Percentiles rank a stretch among this genome's conserved stretches.
phyloP scores from a whole-genome alignment of 2,329 filamentous ascomycete genomes.

The Lasiodiplodia theobromae region DNA sequence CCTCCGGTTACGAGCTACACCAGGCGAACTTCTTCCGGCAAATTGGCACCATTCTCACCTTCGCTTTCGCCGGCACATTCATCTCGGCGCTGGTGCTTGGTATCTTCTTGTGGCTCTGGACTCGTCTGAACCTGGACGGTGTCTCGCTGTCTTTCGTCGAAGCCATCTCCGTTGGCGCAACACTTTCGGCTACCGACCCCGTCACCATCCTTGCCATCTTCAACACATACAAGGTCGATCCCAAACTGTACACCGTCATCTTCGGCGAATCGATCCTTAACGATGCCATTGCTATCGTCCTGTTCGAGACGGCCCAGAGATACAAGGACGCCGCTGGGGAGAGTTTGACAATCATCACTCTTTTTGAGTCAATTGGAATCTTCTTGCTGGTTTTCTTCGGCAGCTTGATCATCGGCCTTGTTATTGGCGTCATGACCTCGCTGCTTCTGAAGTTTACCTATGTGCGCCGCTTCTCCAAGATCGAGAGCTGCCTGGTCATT shows the following conservation, averaged over 20 bases:
- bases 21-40: conserved; percentile 99
- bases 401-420: conserved; percentile 85
- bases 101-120: conserved; percentile 86
- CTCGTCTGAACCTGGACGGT: conserved; percentile 82
- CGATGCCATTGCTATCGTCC: conserved; percentile 96
- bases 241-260: conserved; percentile 97
- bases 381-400: conserved; percentile 97
- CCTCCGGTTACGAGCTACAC: conserved; percentile 95
- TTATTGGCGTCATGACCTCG: conserved; percentile 86
- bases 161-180: conserved; percentile 94
- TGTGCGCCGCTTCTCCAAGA: conserved; percentile 90
- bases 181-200: conserved; percentile 93
- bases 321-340: conserved; percentile 77
- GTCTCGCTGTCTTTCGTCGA: conserved; percentile 91
- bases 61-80: conserved; percentile 96
- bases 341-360: conserved; percentile 74
- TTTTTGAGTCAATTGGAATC: conserved; percentile 90
- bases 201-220: conserved; percentile 99
- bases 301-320: conserved; percentile 96
- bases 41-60: conserved; percentile 95
- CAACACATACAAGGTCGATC: conserved; percentile 98
- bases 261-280: conserved; percentile 99
- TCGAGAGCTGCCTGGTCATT: conserved; percentile 92
- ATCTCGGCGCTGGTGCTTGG: conserved; percentile 96
- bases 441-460: conserved; percentile 93